Conservation (phyloP, 2,329 filamentous ascomycete genomes). For the Cladophialophora exuberans region DNA sequence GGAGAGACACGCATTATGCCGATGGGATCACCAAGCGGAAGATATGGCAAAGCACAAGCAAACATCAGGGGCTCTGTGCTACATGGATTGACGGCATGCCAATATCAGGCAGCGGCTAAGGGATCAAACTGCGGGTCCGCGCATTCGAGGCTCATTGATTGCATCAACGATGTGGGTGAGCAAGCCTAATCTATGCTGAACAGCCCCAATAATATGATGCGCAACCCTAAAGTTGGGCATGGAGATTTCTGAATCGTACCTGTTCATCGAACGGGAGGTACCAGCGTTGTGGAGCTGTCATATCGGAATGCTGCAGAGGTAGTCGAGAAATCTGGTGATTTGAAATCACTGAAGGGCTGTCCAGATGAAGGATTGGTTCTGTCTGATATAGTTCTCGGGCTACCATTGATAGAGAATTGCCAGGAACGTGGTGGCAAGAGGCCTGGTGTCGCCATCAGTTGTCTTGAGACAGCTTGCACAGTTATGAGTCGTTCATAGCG, state of each 20-base stretch:
- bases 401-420: constrained; percentile 9
- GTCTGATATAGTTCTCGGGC: constrained; percentile 9
- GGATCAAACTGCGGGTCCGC: constrained; percentile 14
- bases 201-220: neutral
- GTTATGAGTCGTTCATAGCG: constrained; percentile 2
- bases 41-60: constrained; percentile 21
- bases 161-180: neutral
- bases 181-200: neutral
- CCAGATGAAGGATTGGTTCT: constrained; percentile 3
- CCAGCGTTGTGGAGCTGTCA: constrained; percentile 17
- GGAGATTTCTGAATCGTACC: constrained; percentile 1
- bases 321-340: constrained; percentile 20
- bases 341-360: constrained; percentile 19
- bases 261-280: constrained; percentile 1
- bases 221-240: neutral
- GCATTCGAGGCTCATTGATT: neutral
- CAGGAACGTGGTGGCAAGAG: neutral
- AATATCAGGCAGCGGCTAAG: constrained; percentile 5
- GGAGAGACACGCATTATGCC: constrained; percentile 9
- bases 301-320: constrained; percentile 20
- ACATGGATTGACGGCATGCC: constrained; percentile 12
- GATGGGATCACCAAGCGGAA: constrained; percentile 22
- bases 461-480: neutral
- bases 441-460: neutral
- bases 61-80: constrained; percentile 26